Conservation (phyloP, 768 basidiomycete species). For the Cystofilobasidium bisporidii region DNA sequence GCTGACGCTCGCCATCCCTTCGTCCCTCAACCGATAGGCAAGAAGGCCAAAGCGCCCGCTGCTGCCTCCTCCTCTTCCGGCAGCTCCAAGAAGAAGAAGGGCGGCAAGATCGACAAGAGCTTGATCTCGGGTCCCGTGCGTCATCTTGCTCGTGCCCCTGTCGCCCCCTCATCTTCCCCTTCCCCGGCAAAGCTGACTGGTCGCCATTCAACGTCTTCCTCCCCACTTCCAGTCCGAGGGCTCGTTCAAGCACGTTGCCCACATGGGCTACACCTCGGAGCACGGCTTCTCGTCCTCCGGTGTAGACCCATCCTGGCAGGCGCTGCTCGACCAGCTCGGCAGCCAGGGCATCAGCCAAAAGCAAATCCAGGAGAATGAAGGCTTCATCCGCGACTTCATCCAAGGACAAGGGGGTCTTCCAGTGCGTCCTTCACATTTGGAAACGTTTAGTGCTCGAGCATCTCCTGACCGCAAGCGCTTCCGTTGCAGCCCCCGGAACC, state of each 20-base stretch:
- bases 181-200: background rate
- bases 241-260: constrained; percentile 74
- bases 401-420: constrained; percentile 44
- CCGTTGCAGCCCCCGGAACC: constrained; percentile 27
- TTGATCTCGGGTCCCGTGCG: constrained; percentile 68
- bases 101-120: constrained; percentile 81
- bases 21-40: constrained; percentile 28
- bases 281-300: constrained; percentile 75
- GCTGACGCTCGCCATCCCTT: background rate
- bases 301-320: constrained; percentile 82
- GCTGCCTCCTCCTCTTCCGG: constrained; percentile 28
- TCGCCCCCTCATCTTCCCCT: background rate
- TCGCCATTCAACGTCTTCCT: background rate
- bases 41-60: constrained; percentile 34
- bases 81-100: constrained; percentile 42
- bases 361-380: constrained; percentile 65
- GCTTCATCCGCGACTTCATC: constrained; percentile 81
- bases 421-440: background rate
- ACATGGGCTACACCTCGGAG: constrained; percentile 87
- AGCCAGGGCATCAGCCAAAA: constrained; percentile 55
- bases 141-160: background rate
- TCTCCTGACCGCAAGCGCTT: background rate
- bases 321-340: constrained; percentile 58
- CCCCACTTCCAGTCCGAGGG: constrained; percentile 43
- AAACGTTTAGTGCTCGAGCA: no score